Evolutionary conservation across 495 filamentous ascomycete genomes (phyloP).

Genomic region (Penicillium coprophilum): DNA sequence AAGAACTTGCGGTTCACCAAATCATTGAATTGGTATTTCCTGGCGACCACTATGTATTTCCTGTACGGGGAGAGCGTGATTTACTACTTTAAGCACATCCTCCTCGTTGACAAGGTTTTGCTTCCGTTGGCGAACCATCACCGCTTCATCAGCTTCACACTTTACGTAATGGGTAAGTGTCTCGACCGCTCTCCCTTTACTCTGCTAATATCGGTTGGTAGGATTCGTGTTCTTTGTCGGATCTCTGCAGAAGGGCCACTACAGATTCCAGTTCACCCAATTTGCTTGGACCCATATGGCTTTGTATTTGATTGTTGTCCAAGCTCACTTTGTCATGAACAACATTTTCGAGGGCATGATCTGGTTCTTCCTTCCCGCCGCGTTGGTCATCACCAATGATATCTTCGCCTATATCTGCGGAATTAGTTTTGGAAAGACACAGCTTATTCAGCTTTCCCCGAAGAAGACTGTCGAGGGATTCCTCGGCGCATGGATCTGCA

Average conservation of each 20-base stretch:
- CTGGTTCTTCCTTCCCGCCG: constrained; percentile 98
- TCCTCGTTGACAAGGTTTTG: constrained; percentile 90
- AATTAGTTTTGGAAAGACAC: constrained; percentile 94
- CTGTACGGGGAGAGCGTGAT: constrained; percentile 98
- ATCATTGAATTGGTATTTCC: constrained; percentile 96
- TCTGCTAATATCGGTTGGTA: constrained; percentile 34
- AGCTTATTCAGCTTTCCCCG: constrained; percentile 95
- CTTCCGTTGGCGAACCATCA: constrained; percentile 95
- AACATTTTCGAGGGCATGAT: constrained; percentile 99
- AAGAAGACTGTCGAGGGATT: constrained; percentile 99
- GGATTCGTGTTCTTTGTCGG: constrained; percentile 98
- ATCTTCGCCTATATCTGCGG: constrained; percentile 98
- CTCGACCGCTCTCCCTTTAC: background rate
- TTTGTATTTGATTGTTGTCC: constrained; percentile 93
- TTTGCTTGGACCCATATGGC: constrained; percentile 99
- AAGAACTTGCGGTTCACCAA: constrained; percentile 93
- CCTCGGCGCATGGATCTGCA: constrained; percentile 94
- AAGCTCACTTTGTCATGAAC: constrained; percentile 99
- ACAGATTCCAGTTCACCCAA: constrained; percentile 97
- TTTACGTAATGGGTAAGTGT: constrained; percentile 88
- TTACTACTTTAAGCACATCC: constrained; percentile 99
- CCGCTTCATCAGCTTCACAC: constrained; percentile 96
- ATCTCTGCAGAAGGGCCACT: constrained; percentile 92
- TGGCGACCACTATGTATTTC: constrained; percentile 99
- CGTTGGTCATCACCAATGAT: constrained; percentile 96